Percentiles rank a stretch among this genome's conserved stretches.
Conservation (phyloP, 2,329 filamentous ascomycete species). For the Calonectria fujianensis region DNA sequence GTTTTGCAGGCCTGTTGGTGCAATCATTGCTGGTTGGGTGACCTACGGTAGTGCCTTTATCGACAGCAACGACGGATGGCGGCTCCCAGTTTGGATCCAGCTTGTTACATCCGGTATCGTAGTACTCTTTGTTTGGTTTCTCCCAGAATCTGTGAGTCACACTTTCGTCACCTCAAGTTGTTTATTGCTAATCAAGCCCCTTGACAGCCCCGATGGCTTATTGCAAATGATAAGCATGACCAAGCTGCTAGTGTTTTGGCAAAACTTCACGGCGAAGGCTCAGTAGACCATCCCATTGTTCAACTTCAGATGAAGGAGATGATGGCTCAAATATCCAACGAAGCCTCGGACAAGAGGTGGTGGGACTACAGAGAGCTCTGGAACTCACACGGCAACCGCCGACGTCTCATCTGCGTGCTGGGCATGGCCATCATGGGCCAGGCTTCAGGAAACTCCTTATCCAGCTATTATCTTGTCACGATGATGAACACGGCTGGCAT, state of each 20-base stretch:
- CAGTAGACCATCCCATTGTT: constrained; percentile 60
- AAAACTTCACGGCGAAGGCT: constrained; percentile 59
- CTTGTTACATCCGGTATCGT: constrained; percentile 62
- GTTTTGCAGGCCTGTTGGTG: constrained; percentile 58
- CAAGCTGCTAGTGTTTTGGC: constrained; percentile 60
- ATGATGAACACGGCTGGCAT: constrained; percentile 57
- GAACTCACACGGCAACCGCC: constrained; percentile 67
- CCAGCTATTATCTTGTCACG: constrained; percentile 73
- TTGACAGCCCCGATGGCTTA: constrained; percentile 62
- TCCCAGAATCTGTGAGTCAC: constrained; percentile 61
- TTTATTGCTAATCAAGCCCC: not conserved
- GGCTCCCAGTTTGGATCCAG: constrained; percentile 63
- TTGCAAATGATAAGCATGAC: constrained; percentile 61
- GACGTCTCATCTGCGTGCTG: constrained; percentile 71
- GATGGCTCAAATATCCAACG: constrained; percentile 60
- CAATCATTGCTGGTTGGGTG: constrained; percentile 73
- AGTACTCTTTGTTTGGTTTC: constrained; percentile 57
- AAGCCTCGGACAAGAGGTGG: constrained; percentile 70
- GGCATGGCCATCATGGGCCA: constrained; percentile 74
- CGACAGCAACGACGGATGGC: constrained; percentile 58
- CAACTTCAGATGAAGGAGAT: constrained; percentile 64
- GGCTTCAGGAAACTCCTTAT: constrained; percentile 69
- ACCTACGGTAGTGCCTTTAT: constrained; percentile 69
- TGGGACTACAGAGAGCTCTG: constrained; percentile 74
- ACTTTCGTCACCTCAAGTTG: too few relatives aligned